Evolutionary conservation across 129 eudicot genomes (phyloP).

Genomic region (Arctium lappa): DNA sequence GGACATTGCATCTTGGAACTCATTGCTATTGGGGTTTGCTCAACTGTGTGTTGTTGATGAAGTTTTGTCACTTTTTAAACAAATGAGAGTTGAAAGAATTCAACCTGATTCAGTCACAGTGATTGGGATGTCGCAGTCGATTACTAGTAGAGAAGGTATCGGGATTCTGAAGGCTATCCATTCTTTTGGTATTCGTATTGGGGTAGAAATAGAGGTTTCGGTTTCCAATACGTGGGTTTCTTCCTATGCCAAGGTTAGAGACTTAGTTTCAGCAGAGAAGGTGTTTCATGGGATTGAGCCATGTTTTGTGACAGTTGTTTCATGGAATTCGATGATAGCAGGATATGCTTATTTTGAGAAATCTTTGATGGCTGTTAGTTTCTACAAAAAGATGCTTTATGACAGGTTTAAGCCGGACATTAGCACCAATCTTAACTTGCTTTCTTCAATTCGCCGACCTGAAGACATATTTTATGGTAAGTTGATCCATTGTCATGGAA

Average conservation of each 20-base stretch:
- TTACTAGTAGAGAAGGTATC: conserved; percentile 24
- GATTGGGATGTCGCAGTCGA: conserved; percentile 52
- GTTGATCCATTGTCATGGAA: conserved; percentile 65
- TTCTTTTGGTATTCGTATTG: conserved; percentile 47
- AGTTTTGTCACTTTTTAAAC: conserved; percentile 37
- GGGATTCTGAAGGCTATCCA: conserved; percentile 44
- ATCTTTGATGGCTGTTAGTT: conserved; percentile 26
- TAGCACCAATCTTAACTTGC: conserved; percentile 66
- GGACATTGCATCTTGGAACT: conserved; percentile 72
- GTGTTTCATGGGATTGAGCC: conserved; percentile 45
- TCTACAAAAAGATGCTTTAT: conserved; percentile 45
- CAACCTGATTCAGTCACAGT: conserved; percentile 56
- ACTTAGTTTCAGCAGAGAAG: conserved; percentile 52
- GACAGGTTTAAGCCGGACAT: conserved; percentile 54
- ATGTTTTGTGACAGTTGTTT: conserved; percentile 42
- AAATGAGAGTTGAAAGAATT: conserved; percentile 46
- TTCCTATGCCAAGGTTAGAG: conserved; percentile 62
- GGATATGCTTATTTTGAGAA: conserved; percentile 50
- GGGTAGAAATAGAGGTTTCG: conserved; percentile 50
- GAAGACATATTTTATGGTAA: conserved; percentile 44
- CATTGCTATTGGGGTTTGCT: conserved; percentile 60
- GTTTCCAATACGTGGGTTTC: conserved; percentile 73
- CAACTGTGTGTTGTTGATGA: conserved; percentile 40
- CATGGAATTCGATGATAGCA: conserved; percentile 76
- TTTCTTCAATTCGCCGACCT: conserved; percentile 45